Evolutionary conservation across 106 monocot species (phyloP).

Genomic region (Platanthera zijinensis): DNA sequence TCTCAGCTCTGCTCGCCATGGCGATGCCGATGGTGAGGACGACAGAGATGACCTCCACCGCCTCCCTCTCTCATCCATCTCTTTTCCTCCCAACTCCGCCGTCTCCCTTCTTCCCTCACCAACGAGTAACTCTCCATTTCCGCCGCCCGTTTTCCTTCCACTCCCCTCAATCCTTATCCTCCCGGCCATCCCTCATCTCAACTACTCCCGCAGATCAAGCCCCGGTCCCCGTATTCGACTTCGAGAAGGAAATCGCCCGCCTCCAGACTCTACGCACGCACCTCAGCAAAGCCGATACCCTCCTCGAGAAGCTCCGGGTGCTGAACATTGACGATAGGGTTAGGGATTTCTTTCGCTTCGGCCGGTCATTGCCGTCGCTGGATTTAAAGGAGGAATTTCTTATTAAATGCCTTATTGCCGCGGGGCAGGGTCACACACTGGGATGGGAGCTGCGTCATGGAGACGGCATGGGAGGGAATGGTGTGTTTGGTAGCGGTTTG

Average conservation of each 20-base stretch:
- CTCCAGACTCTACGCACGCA: conserved; percentile 36
- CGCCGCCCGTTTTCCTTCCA: background rate
- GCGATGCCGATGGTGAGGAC: background rate
- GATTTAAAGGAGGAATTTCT: conserved; percentile 36
- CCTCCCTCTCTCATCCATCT: background rate
- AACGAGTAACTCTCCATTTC: conserved; percentile 10
- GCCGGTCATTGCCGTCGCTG: conserved; percentile 20
- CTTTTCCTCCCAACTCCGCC: background rate
- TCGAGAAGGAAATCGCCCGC: conserved; percentile 46
- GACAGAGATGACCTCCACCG: conserved; percentile 1
- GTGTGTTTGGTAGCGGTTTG: conserved; percentile 27
- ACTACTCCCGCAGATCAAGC: conserved; percentile 46
- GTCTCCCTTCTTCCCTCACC: conserved; percentile 7
- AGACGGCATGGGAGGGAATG: background rate
- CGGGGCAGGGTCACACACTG: conserved; percentile 81
- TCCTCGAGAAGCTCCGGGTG: conserved; percentile 40
- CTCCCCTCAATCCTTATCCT: conserved; percentile 5
- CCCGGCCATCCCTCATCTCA: conserved; percentile 22
- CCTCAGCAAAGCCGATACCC: conserved; percentile 18
- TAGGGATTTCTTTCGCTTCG: conserved; percentile 29
- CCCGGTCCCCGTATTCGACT: conserved; percentile 28
- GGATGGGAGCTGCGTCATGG: conserved; percentile 33
- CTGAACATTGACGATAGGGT: conserved; percentile 65
- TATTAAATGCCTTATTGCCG: conserved; percentile 77
- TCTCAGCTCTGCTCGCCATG: background rate